Conservation (phyloP, 768 basidiomycete species). For the Coprinopsis marcescibilis region DNA sequence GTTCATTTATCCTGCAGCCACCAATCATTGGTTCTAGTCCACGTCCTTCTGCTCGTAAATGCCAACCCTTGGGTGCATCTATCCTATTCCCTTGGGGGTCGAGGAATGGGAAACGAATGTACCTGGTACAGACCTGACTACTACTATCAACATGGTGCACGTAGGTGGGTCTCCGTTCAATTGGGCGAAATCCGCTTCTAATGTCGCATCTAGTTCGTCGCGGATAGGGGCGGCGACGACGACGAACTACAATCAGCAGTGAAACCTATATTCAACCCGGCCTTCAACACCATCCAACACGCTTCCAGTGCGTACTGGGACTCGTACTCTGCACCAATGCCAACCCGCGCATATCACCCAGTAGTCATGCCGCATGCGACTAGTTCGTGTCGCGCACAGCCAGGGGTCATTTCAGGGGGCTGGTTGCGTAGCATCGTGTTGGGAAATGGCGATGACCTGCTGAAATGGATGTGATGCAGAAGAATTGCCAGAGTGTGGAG, state of each 20-base stretch:
- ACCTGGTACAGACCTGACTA: conserved; percentile 66
- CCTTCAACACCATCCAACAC: conserved; percentile 38
- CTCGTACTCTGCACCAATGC: conserved; percentile 64
- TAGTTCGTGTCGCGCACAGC: conserved; percentile 90
- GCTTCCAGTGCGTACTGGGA: neutral
- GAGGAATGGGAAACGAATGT: conserved; percentile 92
- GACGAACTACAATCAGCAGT: conserved; percentile 29
- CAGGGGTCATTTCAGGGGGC: conserved; percentile 89
- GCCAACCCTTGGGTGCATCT: conserved; percentile 5
- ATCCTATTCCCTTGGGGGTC: conserved; percentile 44
- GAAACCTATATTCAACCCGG: conserved; percentile 31
- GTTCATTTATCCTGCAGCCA: neutral
- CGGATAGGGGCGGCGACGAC: conserved; percentile 19
- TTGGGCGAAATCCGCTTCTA: too few species aligned
- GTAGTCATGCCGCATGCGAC: conserved; percentile 95
- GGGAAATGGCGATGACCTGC: conserved; percentile 62
- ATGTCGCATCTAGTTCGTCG: conserved; percentile 22
- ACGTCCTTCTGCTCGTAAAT: neutral
- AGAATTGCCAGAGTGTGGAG: conserved; percentile 83
- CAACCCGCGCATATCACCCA: conserved; percentile 84
- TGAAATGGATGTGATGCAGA: conserved; percentile 77
- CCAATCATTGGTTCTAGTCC: neutral
- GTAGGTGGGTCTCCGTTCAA: conserved; percentile 44
- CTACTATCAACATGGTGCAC: conserved; percentile 52
- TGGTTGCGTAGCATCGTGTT: conserved; percentile 78